phyloP scores from a whole-genome alignment of 345 rosid genomes.

The Passiflora organensis region DNA sequence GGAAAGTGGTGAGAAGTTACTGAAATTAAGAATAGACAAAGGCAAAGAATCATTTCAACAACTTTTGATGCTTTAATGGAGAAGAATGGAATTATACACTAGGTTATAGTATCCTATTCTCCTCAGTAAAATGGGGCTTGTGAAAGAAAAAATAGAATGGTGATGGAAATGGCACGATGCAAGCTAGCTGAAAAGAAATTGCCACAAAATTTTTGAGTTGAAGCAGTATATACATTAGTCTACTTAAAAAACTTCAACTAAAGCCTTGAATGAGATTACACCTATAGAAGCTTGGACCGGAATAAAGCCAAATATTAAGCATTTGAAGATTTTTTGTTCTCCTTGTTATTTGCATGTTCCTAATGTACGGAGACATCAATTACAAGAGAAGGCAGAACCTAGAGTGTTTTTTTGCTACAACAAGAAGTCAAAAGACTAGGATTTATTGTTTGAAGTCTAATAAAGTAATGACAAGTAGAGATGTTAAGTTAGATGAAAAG shows the following conservation, averaged over 20 bases:
- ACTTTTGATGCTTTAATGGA: not conserved
- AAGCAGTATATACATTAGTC: not conserved
- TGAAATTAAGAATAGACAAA: not conserved
- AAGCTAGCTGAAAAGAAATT: not conserved
- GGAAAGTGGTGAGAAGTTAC: not conserved
- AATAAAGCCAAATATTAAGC: not conserved
- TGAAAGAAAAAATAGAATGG: not conserved
- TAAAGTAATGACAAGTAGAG: not conserved
- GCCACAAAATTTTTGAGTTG: not conserved
- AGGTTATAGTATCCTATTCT: not conserved
- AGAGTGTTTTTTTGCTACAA: not conserved
- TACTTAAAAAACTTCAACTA: constrained; percentile 1
- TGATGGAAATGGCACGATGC: not conserved
- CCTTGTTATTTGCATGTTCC: not conserved
- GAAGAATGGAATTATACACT: not conserved
- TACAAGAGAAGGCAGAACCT: not conserved
- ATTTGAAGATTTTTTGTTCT: constrained; percentile 1
- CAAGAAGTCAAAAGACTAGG: not conserved
- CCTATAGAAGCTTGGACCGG: not conserved
- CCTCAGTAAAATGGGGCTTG: not conserved
- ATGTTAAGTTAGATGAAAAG: constrained; percentile 5
- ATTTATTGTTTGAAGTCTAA: not conserved
- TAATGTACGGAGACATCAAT: not conserved
- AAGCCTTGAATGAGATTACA: not conserved
- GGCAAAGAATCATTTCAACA: not conserved